A percentile compares a stretch with the other conserved stretches of the same genome.
Conservation (phyloP, 2,329 filamentous ascomycete genomes). For the Reticulascus tulasneorum region DNA sequence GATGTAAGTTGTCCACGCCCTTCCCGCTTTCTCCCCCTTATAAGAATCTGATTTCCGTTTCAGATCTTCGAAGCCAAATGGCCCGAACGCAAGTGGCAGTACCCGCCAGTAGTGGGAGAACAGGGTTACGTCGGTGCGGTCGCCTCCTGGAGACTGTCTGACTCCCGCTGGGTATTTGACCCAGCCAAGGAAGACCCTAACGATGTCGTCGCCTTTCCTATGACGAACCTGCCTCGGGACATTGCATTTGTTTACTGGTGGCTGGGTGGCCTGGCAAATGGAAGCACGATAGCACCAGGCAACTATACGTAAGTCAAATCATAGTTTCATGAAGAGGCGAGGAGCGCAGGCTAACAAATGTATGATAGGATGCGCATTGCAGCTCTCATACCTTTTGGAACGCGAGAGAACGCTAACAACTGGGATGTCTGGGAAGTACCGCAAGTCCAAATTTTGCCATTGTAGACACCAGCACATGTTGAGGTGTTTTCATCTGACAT, state of each 20-base stretch:
- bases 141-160: conserved; percentile 1
- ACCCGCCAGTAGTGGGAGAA: conserved; percentile 4
- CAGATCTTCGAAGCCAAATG: conserved; percentile 5
- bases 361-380: conserved; percentile 17
- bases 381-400: conserved; percentile 21
- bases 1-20: conserved; percentile 13
- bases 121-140: conserved; percentile 3
- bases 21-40: not conserved
- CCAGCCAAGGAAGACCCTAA: conserved; percentile 2
- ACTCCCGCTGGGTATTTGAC: conserved; percentile 3
- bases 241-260: too few relatives aligned
- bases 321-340: too few relatives aligned
- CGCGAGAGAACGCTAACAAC: conserved; percentile 9
- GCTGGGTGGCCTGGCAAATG: conserved; percentile 37
- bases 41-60: not conserved
- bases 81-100: conserved; percentile 2
- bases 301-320: conserved; percentile 30
- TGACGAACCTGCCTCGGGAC: too few relatives aligned
- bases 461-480: too few relatives aligned
- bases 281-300: conserved; percentile 32
- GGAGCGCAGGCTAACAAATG: not conserved
- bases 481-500: too few relatives aligned
- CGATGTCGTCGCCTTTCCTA: not conserved
- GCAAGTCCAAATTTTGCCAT: too few relatives aligned
- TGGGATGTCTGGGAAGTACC: conserved; percentile 23